Conservation (phyloP, 2,329 filamentous ascomycete genomes). For the Pseudophaeomoniella oleicola region DNA sequence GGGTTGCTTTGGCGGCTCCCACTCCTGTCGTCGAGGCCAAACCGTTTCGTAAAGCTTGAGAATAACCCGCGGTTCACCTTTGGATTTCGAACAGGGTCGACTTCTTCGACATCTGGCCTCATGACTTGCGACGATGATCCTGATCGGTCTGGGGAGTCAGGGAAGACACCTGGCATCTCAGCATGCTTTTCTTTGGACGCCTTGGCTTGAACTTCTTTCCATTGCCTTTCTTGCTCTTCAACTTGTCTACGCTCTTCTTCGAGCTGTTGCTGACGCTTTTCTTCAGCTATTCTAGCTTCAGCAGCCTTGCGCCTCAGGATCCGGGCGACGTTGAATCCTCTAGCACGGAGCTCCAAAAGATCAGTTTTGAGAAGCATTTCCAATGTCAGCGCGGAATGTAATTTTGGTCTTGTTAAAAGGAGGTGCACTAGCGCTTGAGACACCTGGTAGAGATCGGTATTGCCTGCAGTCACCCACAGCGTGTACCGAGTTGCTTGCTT, state of each 20-base stretch:
- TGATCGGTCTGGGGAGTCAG: slow-evolving; percentile 38
- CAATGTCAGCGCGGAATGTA: slow-evolving; percentile 78
- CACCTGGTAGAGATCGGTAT: slow-evolving; percentile 79
- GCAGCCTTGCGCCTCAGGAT: slow-evolving; percentile 80
- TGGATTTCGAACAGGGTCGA: slow-evolving; percentile 27
- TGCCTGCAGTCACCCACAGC: slow-evolving; percentile 60
- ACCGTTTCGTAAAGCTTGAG: slow-evolving; percentile 49
- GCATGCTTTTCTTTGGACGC: slow-evolving; percentile 19
- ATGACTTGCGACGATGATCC: too few relatives aligned
- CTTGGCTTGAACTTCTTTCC: slow-evolving; percentile 27
- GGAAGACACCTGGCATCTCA: slow-evolving; percentile 62
- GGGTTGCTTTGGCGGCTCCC: slow-evolving; percentile 16
- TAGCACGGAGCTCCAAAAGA: slow-evolving; percentile 63
- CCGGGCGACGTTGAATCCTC: slow-evolving; percentile 92
- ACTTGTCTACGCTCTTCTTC: slow-evolving; percentile 59
- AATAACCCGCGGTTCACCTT: slow-evolving; percentile 40
- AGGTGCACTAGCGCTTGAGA: slow-evolving; percentile 74
- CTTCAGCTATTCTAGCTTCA: slow-evolving; percentile 76
- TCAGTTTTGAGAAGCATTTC: slow-evolving; percentile 83
- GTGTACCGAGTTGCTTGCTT: slow-evolving; percentile 42
- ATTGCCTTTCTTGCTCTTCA: slow-evolving; percentile 40
- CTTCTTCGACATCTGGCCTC: slow-evolving; percentile 11
- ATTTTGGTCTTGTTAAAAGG: slow-evolving; percentile 66
- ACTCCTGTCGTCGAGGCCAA: slow-evolving; percentile 45
- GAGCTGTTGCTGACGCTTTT: slow-evolving; percentile 58